Evolutionary conservation across 768 basidiomycete species (phyloP).

Genomic region (Sutorius australiensis): DNA sequence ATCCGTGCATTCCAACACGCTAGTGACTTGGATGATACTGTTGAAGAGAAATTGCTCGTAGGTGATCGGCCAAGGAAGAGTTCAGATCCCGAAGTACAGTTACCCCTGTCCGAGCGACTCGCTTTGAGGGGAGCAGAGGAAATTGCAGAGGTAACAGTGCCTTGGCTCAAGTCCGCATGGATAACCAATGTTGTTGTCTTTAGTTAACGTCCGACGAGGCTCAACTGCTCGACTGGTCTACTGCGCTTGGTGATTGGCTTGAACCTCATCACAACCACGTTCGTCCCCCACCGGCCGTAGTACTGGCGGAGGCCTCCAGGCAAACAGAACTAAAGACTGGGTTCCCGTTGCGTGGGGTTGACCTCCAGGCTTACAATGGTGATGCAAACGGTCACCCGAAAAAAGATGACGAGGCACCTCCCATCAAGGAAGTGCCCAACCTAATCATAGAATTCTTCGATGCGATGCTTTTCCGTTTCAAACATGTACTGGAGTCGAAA

Average conservation of each 20-base stretch:
- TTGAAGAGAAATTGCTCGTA: conserved; percentile 77
- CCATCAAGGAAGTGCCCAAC: conserved; percentile 59
- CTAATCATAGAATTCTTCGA: conserved; percentile 59
- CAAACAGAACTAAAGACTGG: conserved; percentile 69
- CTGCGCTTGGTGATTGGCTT: conserved; percentile 67
- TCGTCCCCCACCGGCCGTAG: conserved; percentile 65
- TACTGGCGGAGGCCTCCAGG: conserved; percentile 72
- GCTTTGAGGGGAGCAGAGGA: conserved; percentile 47
- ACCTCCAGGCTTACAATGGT: conserved; percentile 34
- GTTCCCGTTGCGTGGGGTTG: conserved; percentile 61
- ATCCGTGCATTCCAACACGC: conserved; percentile 74
- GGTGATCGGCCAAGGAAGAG: conserved; percentile 75
- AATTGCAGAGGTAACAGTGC: conserved; percentile 44
- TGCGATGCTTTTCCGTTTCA: conserved; percentile 51
- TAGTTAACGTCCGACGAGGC: conserved; percentile 68
- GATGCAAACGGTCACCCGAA: conserved; percentile 45
- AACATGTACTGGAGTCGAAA: conserved; percentile 36
- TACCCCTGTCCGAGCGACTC: conserved; percentile 59
- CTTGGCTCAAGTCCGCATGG: neutral
- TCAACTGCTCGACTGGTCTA: conserved; percentile 54
- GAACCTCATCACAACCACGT: conserved; percentile 71
- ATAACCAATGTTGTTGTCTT: conserved; percentile 7
- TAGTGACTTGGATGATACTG: conserved; percentile 75
- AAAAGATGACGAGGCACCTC: conserved; percentile 70
- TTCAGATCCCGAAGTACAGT: conserved; percentile 43